A percentile compares a stretch with the other conserved stretches of the same genome.
Evolutionary conservation across 2,329 filamentous ascomycete species (phyloP).

Genomic region (Paracamarosporium sp.): DNA sequence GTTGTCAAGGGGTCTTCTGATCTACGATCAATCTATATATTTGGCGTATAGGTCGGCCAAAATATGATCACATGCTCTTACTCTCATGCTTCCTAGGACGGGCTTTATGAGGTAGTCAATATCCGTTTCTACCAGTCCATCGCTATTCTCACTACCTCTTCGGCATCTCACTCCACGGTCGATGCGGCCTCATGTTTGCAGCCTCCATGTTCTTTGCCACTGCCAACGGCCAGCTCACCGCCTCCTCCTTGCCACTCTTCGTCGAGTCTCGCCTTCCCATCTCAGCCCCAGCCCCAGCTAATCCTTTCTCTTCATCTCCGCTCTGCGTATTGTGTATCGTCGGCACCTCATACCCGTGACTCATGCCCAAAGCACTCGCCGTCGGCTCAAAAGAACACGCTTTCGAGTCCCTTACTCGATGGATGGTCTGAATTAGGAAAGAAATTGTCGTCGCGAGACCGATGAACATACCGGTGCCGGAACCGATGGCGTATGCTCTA

Average conservation of each 20-base stretch:
- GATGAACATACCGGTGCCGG: conserved; percentile 25
- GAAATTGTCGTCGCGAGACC: conserved; percentile 22
- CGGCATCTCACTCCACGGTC: conserved; percentile 38
- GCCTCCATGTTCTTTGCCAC: conserved; percentile 24
- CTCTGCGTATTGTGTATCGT: conserved; percentile 31
- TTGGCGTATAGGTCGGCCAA: not conserved
- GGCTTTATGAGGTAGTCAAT: not conserved
- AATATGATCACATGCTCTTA: not conserved
- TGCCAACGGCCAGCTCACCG: conserved; percentile 24
- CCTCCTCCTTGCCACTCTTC: conserved; percentile 19
- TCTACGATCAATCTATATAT: not conserved
- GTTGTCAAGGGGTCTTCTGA: not conserved
- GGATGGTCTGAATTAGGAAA: conserved; percentile 22
- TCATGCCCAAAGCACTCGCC: conserved; percentile 36
- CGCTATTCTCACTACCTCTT: conserved; percentile 3
- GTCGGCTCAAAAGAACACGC: conserved; percentile 39
- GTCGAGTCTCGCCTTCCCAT: conserved; percentile 24
- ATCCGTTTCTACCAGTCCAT: not conserved
- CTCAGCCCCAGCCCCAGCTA: too few relatives aligned
- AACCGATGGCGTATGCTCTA: conserved; percentile 24
- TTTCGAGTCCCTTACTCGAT: conserved; percentile 20
- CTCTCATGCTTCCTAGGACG: not conserved
- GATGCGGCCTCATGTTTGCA: conserved; percentile 25
- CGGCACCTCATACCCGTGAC: conserved; percentile 30
- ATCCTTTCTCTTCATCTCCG: conserved; percentile 23